These are phyloP conservation scores for Amphibolis antarctica DNA, from an alignment of 106 monocot species.

Conservation along the genomic window DNA sequence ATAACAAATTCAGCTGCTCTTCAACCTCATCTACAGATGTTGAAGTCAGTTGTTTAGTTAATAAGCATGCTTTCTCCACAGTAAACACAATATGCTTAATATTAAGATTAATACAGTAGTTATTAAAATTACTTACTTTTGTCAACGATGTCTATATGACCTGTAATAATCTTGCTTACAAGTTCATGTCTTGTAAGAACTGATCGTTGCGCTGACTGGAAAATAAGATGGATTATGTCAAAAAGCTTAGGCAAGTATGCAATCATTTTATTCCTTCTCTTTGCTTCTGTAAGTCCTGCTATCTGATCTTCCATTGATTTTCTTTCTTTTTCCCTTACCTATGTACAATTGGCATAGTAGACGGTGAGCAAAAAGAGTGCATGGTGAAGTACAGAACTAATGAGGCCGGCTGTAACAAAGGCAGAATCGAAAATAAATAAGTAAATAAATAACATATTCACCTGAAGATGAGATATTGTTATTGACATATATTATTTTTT, in stretches of 20 bases:
- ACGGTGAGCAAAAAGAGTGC: neutral
- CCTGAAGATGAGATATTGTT: too few species aligned
- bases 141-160: slow-evolving; percentile 48
- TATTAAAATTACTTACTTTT: slow-evolving; percentile 31
- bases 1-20: slow-evolving; percentile 59
- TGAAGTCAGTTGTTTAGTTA: neutral
- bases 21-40: slow-evolving; percentile 64
- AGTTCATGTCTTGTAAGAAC: slow-evolving; percentile 77
- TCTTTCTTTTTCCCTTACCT: slow-evolving; percentile 74
- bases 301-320: slow-evolving; percentile 39
- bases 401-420: neutral
- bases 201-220: slow-evolving; percentile 49
- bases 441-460: neutral
- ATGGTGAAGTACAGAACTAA: neutral
- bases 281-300: slow-evolving; percentile 21
- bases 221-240: slow-evolving; percentile 58
- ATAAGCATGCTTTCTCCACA: neutral
- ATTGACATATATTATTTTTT: too few species aligned
- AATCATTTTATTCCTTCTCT: slow-evolving; percentile 45
- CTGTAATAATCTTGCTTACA: slow-evolving; percentile 58
- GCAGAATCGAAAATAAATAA: neutral
- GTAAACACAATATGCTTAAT: neutral
- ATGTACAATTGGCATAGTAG: neutral
- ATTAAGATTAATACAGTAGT: neutral
- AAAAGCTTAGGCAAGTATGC: slow-evolving; percentile 58